Evolutionary conservation across 306 rosid species (phyloP).

Genomic region (Vigna reflexopilosa): DNA sequence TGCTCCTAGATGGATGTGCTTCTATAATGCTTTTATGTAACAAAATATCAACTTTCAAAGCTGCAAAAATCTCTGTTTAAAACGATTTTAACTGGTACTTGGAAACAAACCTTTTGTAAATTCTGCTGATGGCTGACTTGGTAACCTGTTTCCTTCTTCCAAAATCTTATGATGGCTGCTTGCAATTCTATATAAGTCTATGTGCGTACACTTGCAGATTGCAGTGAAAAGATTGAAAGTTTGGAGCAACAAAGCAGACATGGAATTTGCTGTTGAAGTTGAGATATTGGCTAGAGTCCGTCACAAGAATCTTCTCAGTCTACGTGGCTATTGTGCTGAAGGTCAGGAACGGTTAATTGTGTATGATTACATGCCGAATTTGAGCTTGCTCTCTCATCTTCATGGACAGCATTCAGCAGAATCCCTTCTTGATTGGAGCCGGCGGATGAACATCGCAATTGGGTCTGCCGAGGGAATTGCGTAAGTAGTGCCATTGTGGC

Average conservation of each 20-base stretch:
- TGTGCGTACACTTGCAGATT: conserved; percentile 59
- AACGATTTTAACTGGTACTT: conserved; percentile 19
- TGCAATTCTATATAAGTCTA: conserved; percentile 32
- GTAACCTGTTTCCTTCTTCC: background rate
- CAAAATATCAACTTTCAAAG: background rate
- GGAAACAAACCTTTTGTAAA: conserved; percentile 23
- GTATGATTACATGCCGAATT: conserved; percentile 91
- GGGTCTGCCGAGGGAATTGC: conserved; percentile 94
- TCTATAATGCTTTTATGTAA: conserved; percentile 18
- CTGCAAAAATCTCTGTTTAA: conserved; percentile 23
- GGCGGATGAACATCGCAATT: conserved; percentile 83
- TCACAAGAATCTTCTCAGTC: conserved; percentile 93
- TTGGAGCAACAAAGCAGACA: conserved; percentile 95
- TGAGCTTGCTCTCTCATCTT: conserved; percentile 94
- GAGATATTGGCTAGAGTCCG: conserved; percentile 95
- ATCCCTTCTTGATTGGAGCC: conserved; percentile 84
- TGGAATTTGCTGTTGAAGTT: conserved; percentile 95
- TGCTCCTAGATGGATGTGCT: conserved; percentile 18
- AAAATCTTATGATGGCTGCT: background rate
- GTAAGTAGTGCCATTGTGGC: conserved; percentile 69
- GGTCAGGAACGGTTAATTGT: conserved; percentile 95
- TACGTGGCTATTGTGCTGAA: conserved; percentile 97
- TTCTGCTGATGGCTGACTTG: background rate
- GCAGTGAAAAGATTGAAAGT: conserved; percentile 95
- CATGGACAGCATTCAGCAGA: conserved; percentile 96